Conservation (phyloP, 495 filamentous ascomycete genomes). For the Niebla homalea region DNA sequence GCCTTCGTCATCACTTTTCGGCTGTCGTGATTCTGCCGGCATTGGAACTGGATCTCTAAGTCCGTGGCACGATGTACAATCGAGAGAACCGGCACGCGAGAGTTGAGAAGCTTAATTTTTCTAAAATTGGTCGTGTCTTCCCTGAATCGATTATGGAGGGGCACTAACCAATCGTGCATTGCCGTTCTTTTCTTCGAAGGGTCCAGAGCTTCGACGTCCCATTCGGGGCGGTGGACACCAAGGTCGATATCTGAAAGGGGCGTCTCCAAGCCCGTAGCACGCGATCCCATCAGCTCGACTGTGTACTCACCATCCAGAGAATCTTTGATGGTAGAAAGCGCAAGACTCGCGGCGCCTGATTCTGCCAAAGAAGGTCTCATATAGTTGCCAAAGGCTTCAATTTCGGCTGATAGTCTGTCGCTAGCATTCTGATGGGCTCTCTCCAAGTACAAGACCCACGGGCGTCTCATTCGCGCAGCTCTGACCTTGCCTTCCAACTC, state of each 20-base stretch:
- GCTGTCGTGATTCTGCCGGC: constrained; percentile 11
- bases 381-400: constrained; percentile 33
- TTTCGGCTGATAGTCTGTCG: constrained; percentile 31
- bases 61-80: constrained; percentile 32
- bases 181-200: background rate
- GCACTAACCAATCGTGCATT: no score
- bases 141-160: no score
- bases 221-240: constrained; percentile 18
- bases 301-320: constrained; percentile 15
- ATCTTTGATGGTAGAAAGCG: constrained; percentile 19
- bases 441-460: constrained; percentile 12
- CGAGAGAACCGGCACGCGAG: constrained; percentile 16
- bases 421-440: background rate
- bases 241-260: constrained; percentile 41
- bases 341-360: constrained; percentile 15
- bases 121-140: background rate
- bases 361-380: constrained; percentile 27
- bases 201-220: constrained; percentile 9
- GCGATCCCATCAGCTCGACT: constrained; percentile 32
- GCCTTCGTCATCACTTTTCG: constrained; percentile 29
- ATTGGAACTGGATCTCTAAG: constrained; percentile 31
- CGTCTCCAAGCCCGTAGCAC: constrained; percentile 36
- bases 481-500: background rate
- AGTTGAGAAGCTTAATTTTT: constrained; percentile 6
- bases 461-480: background rate